Base-by-base conservation (phyloP, 163 green algal genomes). In the Chlorella variabilis region DNA sequence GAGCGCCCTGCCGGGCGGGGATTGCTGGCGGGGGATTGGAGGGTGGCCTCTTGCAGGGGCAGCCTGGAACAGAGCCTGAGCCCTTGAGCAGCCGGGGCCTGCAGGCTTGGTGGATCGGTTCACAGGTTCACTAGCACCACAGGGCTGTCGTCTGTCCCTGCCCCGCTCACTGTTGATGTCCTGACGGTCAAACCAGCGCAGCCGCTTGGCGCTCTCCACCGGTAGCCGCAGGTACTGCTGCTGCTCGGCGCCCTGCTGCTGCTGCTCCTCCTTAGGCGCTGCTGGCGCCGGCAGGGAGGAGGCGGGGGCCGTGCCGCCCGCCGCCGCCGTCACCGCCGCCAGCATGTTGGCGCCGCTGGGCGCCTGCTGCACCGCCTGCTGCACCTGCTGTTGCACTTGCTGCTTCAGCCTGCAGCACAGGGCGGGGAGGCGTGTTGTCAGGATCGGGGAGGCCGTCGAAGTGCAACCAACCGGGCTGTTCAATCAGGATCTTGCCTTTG, bases 111-210 rank as follows among this genome's bases (percentile, higher is more conserved):
- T n/a, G n/a, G n/a, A n/a, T n/a, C n/a, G n/a, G n/a, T n/a, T n/a
- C n/a, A n/a, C n/a, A n/a, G n/a, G n/a, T n/a, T n/a, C n/a, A n/a
- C n/a, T n/a, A n/a, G n/a, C n/a, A n/a, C n/a, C n/a, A n/a, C n/a
- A n/a, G n/a, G n/a, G n/a, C n/a, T n/a, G n/a, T n/a, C n/a, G n/a
- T n/a, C n/a, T n/a, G n/a, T n/a, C n/a, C n/a, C n/a, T n/a, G n/a
- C n/a, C n/a, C n/a, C n/a, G n/a, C n/a, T n/a, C n/a, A n/a, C n/a
- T 71, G 33, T 71, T 82, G 27, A 92, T 33, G 80, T 93, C 89
- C 25, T 85, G 68, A n/a, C 84, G 66, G 59, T 93, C 89, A 78
- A 89, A 92, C 83, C 89, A 94, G 31, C 89, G 84, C 63, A 95
- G 83, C 68, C 93, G 91, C 25, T 85, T 84, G 4, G 91, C 91